Conservation (phyloP, 169 alveolate species). For the Babesia ovis region DNA sequence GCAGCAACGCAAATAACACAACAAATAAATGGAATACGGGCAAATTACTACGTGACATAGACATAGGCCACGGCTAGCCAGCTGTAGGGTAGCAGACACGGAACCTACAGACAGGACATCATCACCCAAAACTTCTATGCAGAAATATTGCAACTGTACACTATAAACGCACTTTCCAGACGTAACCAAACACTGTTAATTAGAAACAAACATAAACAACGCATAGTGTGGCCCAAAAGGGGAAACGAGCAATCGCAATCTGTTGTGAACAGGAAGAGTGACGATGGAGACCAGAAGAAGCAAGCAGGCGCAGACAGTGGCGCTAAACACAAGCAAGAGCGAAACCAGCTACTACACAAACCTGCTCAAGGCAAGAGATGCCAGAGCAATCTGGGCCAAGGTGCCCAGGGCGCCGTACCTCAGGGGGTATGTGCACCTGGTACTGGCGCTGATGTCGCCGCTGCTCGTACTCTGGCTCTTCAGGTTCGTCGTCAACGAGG, state of each 20-base stretch:
- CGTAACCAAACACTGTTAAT: no score
- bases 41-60: no score
- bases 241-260: background rate
- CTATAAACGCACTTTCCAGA: no score
- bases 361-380: background rate
- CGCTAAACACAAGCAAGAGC: background rate
- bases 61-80: no score
- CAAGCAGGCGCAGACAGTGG: background rate
- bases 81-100: no score
- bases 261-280: background rate
- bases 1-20: no score
- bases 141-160: no score
- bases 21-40: no score
- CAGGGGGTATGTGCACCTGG: slow-evolving; percentile 74
- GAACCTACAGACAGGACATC: no score
- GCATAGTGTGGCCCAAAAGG: no score
- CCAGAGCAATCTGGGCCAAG: slow-evolving; percentile 19
- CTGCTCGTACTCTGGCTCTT: slow-evolving; percentile 55
- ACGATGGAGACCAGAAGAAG: background rate
- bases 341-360: background rate
- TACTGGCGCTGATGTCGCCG: slow-evolving; percentile 65
- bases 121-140: no score
- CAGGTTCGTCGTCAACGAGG: background rate
- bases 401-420: slow-evolving; percentile 52
- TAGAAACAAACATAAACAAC: no score